Evolutionary conservation across 768 basidiomycete genomes (phyloP).

Genomic region (Hygrophoropsis aurantiaca): DNA sequence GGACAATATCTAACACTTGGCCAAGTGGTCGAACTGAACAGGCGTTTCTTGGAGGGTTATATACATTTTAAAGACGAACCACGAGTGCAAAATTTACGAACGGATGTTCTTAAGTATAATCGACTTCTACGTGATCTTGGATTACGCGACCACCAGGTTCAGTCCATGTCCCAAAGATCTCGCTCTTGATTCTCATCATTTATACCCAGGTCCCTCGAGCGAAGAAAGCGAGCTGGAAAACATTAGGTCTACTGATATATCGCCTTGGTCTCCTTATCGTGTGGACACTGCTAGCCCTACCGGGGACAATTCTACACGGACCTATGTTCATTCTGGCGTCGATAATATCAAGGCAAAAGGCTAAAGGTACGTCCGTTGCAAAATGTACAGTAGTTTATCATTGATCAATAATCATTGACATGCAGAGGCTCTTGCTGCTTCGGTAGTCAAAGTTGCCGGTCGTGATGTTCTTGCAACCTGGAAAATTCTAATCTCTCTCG

Average conservation of each 20-base stretch:
- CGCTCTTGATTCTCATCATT: constrained; percentile 1
- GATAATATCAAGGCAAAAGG: constrained; percentile 83
- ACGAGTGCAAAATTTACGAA: constrained; percentile 75
- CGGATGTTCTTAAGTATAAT: constrained; percentile 87
- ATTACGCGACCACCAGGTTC: constrained; percentile 88
- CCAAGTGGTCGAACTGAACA: constrained; percentile 93
- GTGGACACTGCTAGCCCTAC: constrained; percentile 85
- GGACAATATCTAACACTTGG: constrained; percentile 91
- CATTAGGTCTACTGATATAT: constrained; percentile 79
- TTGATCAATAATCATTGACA: background rate
- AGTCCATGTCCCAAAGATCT: constrained; percentile 9
- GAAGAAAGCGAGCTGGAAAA: constrained; percentile 84
- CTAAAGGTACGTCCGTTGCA: constrained; percentile 58
- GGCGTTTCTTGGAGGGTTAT: constrained; percentile 91
- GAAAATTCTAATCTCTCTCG: constrained; percentile 94
- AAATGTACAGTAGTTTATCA: constrained; percentile 2
- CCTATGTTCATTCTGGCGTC: constrained; percentile 93
- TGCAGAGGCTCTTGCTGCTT: constrained; percentile 93
- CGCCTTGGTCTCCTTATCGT: constrained; percentile 71
- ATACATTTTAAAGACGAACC: constrained; percentile 91
- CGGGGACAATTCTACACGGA: constrained; percentile 87
- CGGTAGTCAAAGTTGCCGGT: constrained; percentile 93
- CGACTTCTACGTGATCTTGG: constrained; percentile 85
- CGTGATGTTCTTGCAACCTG: constrained; percentile 96
- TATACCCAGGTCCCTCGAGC: constrained; percentile 78